Base-by-base conservation (phyloP, 2,329 filamentous ascomycete species). In the Volutella citrinella region DNA sequence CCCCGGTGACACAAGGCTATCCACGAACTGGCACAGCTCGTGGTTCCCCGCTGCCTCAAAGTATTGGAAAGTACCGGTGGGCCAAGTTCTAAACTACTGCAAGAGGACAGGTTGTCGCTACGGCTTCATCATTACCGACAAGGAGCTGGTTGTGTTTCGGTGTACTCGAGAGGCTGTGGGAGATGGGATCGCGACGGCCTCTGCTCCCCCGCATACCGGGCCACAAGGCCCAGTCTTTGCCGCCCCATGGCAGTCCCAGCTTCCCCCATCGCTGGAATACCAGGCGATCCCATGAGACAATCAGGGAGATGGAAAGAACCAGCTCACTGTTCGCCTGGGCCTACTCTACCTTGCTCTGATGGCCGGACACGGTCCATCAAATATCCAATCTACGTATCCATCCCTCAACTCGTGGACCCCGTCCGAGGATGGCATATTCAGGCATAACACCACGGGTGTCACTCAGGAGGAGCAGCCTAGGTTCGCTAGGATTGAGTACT, bases 81-180 rank as follows among this genome's bases (percentile, higher is more conserved):
- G 29, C 10, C 29, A 31, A 15, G n/a, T 31, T 10, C 19, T 31
- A 5, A 10, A 31, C 19, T 31, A 31, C 16, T 22, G 29, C 19
- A 11, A 21, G 5, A 16, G 8, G 13, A 10, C 19, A 8, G 7
- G 18, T 7, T 21, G 16, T 19, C 27, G 36, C 14, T 39, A 39
- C 12, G 36, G 36, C 13, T 39, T 34, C 13, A n/a, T 39, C 23
- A 30, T 39, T 14, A 34, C 36, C 15, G 45, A 74, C 71, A 47
- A 65, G 72, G 3, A 69, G 68, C 42, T 66, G 62, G 16, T 36
- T 8, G 38, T 30, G 12, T 20, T 30, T 6, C 11, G 33, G 17
- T 14, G 32, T 18, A 29, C 33, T 15, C 32, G 27, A 6, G 10
- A 28, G 29, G 19, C 15, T n/a, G 25, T 19, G 10, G 21, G 27